These are phyloP conservation scores for Peronosclerospora sorghi DNA, from an alignment of 352 stramenopile species.

Conservation along the genomic window DNA sequence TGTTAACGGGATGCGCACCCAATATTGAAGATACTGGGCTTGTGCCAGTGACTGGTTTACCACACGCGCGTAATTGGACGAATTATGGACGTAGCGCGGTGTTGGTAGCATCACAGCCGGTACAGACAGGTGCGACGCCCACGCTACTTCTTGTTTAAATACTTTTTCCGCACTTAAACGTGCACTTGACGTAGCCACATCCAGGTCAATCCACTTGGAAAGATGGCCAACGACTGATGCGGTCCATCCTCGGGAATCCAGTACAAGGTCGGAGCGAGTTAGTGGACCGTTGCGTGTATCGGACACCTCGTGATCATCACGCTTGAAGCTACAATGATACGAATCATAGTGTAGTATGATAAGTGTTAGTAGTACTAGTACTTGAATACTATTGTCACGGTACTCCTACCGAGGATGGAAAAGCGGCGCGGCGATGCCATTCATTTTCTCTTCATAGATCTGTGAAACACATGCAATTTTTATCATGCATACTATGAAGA, in stretches of 20 bases:
- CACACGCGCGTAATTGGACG: constrained; percentile 79
- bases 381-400: background rate
- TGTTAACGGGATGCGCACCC: constrained; percentile 77
- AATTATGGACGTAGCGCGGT: constrained; percentile 29
- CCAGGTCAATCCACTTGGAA: constrained; percentile 74
- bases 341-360: background rate
- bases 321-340: constrained; percentile 39
- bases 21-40: constrained; percentile 79
- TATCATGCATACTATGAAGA: background rate
- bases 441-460: constrained; percentile 72
- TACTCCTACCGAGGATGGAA: constrained; percentile 62
- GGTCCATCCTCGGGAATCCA: constrained; percentile 79
- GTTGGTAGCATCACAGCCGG: constrained; percentile 89
- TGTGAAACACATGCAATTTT: constrained; percentile 7
- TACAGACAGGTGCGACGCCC: constrained; percentile 92
- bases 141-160: constrained; percentile 90
- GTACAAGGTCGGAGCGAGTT: constrained; percentile 67
- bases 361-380: background rate
- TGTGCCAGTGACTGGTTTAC: constrained; percentile 72
- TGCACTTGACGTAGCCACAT: constrained; percentile 25
- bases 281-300: constrained; percentile 43
- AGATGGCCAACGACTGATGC: constrained; percentile 68
- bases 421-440: constrained; percentile 60
- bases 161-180: constrained; percentile 56
- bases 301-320: constrained; percentile 53